A percentile compares a stretch with the other conserved stretches of the same genome.
Conservation (phyloP, 305 asterid genomes). For the Coffea humblotiana region DNA sequence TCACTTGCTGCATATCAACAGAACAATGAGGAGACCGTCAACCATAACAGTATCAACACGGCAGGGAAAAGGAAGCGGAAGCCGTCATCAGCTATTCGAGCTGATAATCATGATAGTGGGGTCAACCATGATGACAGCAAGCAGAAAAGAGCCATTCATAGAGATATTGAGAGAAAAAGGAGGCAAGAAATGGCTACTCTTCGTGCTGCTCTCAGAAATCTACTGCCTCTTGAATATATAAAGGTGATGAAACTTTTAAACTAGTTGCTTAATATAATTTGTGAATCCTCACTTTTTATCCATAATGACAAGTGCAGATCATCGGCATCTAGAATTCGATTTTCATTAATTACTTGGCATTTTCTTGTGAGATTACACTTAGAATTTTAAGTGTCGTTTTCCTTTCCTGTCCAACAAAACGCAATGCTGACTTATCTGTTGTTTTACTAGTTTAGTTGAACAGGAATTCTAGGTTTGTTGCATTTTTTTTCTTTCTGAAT, state of each 20-base stretch:
- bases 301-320: background rate
- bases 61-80: background rate
- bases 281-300: background rate
- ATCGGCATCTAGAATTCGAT: background rate
- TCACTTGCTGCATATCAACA: background rate
- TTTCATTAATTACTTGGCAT: too few species aligned
- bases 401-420: background rate
- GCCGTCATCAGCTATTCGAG: background rate
- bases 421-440: background rate
- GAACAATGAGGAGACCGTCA: background rate
- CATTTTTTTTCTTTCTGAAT: background rate
- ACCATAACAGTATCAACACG: background rate
- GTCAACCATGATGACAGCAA: background rate
- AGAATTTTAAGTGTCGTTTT: too few species aligned
- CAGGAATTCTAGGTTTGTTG: too few species aligned
- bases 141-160: constrained; percentile 14
- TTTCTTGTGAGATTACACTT: too few species aligned
- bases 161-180: constrained; percentile 33
- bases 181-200: constrained; percentile 38
- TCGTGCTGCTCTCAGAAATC: constrained; percentile 32
- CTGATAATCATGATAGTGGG: background rate
- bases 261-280: background rate
- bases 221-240: constrained; percentile 35
- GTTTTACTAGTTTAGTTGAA: background rate
- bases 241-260: constrained; percentile 25